These are phyloP conservation scores for Ceratonia siliqua DNA, from an alignment of 306 rosid species.

Conservation along the genomic window DNA sequence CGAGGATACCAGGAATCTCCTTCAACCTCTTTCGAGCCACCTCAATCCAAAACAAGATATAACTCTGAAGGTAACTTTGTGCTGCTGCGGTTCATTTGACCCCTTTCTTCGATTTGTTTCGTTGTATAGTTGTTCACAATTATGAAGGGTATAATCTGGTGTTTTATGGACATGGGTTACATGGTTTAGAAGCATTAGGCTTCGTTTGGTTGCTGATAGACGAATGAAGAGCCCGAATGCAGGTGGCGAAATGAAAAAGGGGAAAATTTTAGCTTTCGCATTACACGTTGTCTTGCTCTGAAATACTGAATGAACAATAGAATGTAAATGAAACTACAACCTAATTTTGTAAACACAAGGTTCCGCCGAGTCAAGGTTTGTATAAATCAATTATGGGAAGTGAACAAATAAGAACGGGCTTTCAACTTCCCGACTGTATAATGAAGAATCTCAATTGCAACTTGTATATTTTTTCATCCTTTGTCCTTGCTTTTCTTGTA, in stretches of 20 bases:
- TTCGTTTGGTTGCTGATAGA: slow-evolving; percentile 33
- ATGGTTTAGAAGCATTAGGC: slow-evolving; percentile 27
- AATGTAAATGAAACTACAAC: slow-evolving; percentile 6
- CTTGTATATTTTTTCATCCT: slow-evolving; percentile 16
- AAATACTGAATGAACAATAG: background rate
- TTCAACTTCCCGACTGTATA: background rate
- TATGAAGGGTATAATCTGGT: slow-evolving; percentile 24
- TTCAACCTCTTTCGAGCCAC: slow-evolving; percentile 72
- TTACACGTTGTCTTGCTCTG: slow-evolving; percentile 6
- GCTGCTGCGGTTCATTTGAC: slow-evolving; percentile 25
- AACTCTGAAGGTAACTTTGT: slow-evolving; percentile 75
- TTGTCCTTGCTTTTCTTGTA: background rate
- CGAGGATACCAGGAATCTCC: slow-evolving; percentile 79
- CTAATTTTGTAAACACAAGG: background rate
- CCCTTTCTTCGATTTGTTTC: slow-evolving; percentile 25
- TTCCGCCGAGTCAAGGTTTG: background rate
- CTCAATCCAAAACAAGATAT: slow-evolving; percentile 73
- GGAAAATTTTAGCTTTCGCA: background rate
- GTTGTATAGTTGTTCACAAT: slow-evolving; percentile 19
- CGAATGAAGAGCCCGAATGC: background rate
- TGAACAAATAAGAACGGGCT: slow-evolving; percentile 3
- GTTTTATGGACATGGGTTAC: slow-evolving; percentile 42
- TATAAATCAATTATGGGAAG: background rate
- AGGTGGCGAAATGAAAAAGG: slow-evolving; percentile 16
- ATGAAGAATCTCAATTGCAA: slow-evolving; percentile 19